Conservation (phyloP, 2,329 filamentous ascomycete species). For the Colletotrichum sp. region DNA sequence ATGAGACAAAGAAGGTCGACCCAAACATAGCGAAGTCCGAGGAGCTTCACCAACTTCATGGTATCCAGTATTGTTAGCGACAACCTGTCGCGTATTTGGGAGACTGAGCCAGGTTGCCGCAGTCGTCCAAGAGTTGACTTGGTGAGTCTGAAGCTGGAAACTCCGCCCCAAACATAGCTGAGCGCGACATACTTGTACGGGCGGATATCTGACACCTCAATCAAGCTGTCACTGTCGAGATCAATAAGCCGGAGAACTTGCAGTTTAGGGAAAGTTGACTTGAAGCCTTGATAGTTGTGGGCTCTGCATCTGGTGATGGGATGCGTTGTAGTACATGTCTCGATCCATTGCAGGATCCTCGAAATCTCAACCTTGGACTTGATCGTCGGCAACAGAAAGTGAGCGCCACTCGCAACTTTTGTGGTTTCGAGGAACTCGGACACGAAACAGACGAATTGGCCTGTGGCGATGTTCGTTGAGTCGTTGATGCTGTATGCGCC, state of each 20-base stretch:
- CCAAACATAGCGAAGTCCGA: neutral
- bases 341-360: neutral
- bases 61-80: neutral
- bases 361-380: neutral
- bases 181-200: neutral
- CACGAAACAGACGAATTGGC: neutral
- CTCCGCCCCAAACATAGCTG: neutral
- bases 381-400: neutral
- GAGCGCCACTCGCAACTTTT: neutral
- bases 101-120: neutral
- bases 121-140: neutral
- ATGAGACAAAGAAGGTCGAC: neutral
- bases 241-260: neutral
- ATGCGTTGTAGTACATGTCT: neutral
- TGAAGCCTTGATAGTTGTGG: neutral
- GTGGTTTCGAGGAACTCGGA: neutral
- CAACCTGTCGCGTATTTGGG: neutral
- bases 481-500: neutral
- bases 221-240: neutral
- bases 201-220: neutral
- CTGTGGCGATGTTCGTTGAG: neutral
- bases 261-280: neutral
- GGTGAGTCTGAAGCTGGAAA: neutral
- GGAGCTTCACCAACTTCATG: neutral
- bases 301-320: neutral